Percentiles rank a stretch among this genome's conserved stretches.
Conservation (phyloP, 495 filamentous ascomycete genomes). For the Hypoxylon subgilvum region DNA sequence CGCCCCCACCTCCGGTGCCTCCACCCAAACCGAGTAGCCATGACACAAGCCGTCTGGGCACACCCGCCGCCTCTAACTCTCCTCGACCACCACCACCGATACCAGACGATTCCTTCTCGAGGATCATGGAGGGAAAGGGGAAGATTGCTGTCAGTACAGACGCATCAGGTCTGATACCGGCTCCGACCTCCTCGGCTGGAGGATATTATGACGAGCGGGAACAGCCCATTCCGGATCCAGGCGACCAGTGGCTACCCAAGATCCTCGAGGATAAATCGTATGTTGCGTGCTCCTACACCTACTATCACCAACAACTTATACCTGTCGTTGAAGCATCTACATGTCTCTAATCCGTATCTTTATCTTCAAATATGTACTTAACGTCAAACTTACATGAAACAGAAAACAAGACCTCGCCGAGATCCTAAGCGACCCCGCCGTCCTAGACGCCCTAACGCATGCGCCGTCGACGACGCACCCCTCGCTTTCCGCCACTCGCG, state of each 20-base stretch:
- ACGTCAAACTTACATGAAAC: neutral
- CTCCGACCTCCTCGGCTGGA: slow-evolving; percentile 12
- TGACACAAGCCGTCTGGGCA: slow-evolving; percentile 71
- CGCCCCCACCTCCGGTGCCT: slow-evolving; percentile 65
- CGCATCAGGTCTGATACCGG: slow-evolving; percentile 31
- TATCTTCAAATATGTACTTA: too few species aligned
- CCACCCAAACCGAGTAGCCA: slow-evolving; percentile 75
- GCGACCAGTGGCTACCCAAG: slow-evolving; percentile 70
- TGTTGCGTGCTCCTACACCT: slow-evolving; percentile 31
- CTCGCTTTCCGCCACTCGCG: slow-evolving; percentile 61
- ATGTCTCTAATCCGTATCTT: too few species aligned
- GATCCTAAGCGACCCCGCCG: slow-evolving; percentile 63
- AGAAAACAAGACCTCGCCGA: slow-evolving; percentile 69
- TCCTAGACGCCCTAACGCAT: slow-evolving; percentile 68
- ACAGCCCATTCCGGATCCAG: slow-evolving; percentile 52
- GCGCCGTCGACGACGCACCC: slow-evolving; percentile 69
- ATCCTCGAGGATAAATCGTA: slow-evolving; percentile 79
- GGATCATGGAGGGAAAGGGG: slow-evolving; percentile 7
- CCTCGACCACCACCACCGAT: slow-evolving; percentile 51
- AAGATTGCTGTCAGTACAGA: slow-evolving; percentile 12
- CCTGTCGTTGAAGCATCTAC: too few species aligned
- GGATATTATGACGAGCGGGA: slow-evolving; percentile 15
- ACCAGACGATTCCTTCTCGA: slow-evolving; percentile 38
- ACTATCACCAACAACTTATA: too few species aligned
- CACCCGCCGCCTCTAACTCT: slow-evolving; percentile 52